Evolutionary conservation across 495 filamentous ascomycete genomes (phyloP), one percentile per base, ranked within the genome.

Genomic region (Podospora pseudopauciseta): DNA sequence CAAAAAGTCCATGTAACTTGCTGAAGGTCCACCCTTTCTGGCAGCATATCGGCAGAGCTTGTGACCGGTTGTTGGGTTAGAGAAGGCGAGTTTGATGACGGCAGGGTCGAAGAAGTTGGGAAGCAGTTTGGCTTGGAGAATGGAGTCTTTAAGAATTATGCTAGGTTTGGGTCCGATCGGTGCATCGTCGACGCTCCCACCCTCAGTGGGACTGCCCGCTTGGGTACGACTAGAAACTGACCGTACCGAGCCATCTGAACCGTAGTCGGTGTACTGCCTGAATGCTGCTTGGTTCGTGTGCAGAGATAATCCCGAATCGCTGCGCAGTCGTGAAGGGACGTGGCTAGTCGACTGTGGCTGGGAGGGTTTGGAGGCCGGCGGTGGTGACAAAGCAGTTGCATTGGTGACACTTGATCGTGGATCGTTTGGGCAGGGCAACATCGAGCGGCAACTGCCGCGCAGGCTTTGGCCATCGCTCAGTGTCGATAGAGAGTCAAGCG

Each of bases 1-100:
- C 23, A 86, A 67, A 65, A 86, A 85, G 62, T 85, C 81, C 70
- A 86, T 72, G 67, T 85, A 81, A 49, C 80, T 78, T 9, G 75
- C 81, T 63, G 74, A 80, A 53, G 79, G 73, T 20, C 77, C 76
- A 27, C 73, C 75, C 65, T 82, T 76, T 11, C 39, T 49, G 39
- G 39, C 39, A 34, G 79, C 80, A 71, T 83, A 86, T 49, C 74
- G 76, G 23, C 77, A 75, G 3, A 86, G 69, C 60, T 78, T 76
- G 49, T 81, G 75, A 0, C 71, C 76, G 11, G 81, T 84, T 44
- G 75, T 72, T 0, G 81, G 81, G 58, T 85, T 79, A 69, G 80
- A 75, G 23, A 86, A 76, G 2, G 77, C 82, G 57, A 80, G 75
- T 58, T 81, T 82, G 64, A 85, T 79, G n/a, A 83, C 77, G 34